Base-by-base conservation (phyloP, 306 rosid species). In the Cucurbita moschata region DNA sequence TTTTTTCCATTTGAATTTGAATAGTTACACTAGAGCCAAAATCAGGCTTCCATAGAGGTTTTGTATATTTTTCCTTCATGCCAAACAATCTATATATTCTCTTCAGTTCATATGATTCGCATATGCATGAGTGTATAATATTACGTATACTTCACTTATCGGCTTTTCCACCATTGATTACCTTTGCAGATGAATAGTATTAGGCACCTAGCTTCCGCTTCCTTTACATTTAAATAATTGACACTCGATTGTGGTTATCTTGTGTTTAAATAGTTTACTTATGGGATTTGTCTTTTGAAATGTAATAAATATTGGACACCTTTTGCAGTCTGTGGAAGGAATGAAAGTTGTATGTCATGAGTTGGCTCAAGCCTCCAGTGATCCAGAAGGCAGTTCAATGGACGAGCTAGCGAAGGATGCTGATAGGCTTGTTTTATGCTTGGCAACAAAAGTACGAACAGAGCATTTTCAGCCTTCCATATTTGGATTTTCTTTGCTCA, bases 331-430 rank as follows among this genome's bases (percentile, higher is more conserved):
- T 13, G 99, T 95, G 64, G 97, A 95, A 83, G 99, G 99, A 76
- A 95, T 95, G 99, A 95, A 95, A 83, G 91, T 95, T 72, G 93
- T 95, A 73, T 95, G 99, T 76, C 96, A 95, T 84, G 99, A 95
- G 87, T 81, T 95, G 89, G 88, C 88, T 72, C 99, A 91, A 85
- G 92, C 96, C 57, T 83, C 89, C 44, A 83, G 76, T 83, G 96
- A 95, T 79, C 97, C 97, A 15, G 99, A 95, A 78, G 90, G 97
- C 76, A 84, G 86, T 87, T 84, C 85, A 40, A 91, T 91, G 96
- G 99, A 95, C 77, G 96, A 88, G 79, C 82, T 95, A 5, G 85
- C 84, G 70, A 88, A 84, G 80, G 97, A 95, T 85, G 90, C 97
- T 37, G 99, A 95, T 84, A 88, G 82, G 75, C 96, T 95, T 61